A percentile compares a stretch with the other conserved stretches of the same genome.
phyloP scores from a whole-genome alignment of 139 green algal species.

The Limnomonas spitsbergensis region DNA sequence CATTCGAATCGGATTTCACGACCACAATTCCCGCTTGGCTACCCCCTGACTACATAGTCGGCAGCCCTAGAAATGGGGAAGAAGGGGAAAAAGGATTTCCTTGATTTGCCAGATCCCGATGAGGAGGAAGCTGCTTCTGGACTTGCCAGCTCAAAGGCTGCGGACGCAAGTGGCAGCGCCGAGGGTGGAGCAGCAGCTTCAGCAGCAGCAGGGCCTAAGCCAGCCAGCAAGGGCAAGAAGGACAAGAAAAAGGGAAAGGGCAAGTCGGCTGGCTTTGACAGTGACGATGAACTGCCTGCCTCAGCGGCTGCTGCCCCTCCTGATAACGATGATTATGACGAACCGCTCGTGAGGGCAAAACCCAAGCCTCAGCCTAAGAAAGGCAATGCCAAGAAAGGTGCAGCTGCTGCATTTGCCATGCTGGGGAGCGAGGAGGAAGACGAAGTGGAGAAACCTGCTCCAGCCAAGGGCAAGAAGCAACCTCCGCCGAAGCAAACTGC shows the following conservation, averaged over 20 bases:
- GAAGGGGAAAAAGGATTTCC: slow-evolving; percentile 37
- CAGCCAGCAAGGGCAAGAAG: slow-evolving; percentile 47
- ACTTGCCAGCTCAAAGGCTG: neutral
- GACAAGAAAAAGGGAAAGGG: slow-evolving; percentile 67
- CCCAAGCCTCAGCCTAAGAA: slow-evolving; percentile 42
- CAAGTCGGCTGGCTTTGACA: slow-evolving; percentile 45
- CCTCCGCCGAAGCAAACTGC: no score
- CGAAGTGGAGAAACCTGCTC: slow-evolving; percentile 13
- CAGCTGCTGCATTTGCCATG: slow-evolving; percentile 48
- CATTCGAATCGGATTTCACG: no score
- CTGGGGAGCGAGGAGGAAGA: slow-evolving; percentile 49
- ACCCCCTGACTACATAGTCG: no score
- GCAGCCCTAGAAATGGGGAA: slow-evolving; percentile 36
- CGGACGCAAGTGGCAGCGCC: neutral
- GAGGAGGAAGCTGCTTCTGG: slow-evolving; percentile 25
- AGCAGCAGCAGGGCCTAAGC: slow-evolving; percentile 8
- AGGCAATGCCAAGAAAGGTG: slow-evolving; percentile 24
- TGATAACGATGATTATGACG: slow-evolving; percentile 58
- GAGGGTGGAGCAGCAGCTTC: slow-evolving; percentile 14
- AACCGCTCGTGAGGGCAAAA: slow-evolving; percentile 36
- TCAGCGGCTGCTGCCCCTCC: neutral
- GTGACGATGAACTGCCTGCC: slow-evolving; percentile 37
- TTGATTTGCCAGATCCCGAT: slow-evolving; percentile 28
- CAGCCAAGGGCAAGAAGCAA: no score
- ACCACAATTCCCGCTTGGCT: no score